phyloP scores from a whole-genome alignment of 1,284 basidiomycete genomes.

The Rhodotorula sp. region DNA sequence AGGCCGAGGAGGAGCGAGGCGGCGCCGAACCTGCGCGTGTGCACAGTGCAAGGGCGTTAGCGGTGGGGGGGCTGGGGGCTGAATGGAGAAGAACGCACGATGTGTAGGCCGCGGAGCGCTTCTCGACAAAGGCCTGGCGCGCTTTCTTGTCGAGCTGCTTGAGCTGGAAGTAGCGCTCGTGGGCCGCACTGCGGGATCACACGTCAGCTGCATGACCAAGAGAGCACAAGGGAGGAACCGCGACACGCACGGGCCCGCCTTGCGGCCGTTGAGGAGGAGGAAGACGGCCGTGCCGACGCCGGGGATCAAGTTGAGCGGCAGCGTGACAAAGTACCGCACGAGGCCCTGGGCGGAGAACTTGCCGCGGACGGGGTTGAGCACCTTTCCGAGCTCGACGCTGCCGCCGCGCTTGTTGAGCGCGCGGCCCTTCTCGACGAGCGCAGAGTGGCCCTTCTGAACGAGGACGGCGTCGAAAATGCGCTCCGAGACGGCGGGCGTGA shows the following conservation, averaged over 20 bases:
- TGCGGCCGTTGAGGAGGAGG: constrained; percentile 46
- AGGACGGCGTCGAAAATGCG: constrained; percentile 55
- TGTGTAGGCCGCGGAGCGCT: constrained; percentile 60
- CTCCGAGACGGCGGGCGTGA: constrained; percentile 55
- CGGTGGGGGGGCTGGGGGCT: constrained; percentile 36
- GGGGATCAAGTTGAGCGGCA: constrained; percentile 68
- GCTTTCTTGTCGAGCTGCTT: constrained; percentile 57
- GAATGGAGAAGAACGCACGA: constrained; percentile 54
- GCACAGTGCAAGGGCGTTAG: constrained; percentile 45
- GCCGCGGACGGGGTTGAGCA: constrained; percentile 52
- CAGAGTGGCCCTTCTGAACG: constrained; percentile 50
- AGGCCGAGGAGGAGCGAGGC: constrained; percentile 63
- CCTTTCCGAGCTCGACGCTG: constrained; percentile 52
- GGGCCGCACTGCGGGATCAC: constrained; percentile 60
- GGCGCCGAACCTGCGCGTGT: constrained; percentile 54
- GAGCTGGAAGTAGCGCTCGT: constrained; percentile 69
- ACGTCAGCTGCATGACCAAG: neutral
- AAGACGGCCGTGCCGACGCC: constrained; percentile 68
- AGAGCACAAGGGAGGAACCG: neutral
- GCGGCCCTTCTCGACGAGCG: constrained; percentile 53
- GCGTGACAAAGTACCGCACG: constrained; percentile 59
- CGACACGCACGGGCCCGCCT: constrained; percentile 37
- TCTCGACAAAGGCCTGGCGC: constrained; percentile 53
- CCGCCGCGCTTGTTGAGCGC: constrained; percentile 48
- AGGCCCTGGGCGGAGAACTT: constrained; percentile 41